phyloP scores from a whole-genome alignment of 306 rosid genomes.

The Vigna unguiculata region DNA sequence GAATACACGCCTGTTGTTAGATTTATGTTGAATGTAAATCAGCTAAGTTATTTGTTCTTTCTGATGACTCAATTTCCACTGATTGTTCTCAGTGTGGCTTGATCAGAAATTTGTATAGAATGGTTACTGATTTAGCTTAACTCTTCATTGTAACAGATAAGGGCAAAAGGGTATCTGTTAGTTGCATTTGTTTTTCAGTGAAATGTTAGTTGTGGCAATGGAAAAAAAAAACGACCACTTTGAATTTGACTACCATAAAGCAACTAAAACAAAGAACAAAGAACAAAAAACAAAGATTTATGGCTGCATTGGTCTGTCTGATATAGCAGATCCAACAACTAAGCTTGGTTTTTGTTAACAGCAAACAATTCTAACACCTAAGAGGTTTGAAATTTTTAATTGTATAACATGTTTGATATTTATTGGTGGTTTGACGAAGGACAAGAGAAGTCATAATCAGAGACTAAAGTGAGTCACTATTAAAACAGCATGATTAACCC shows the following conservation, averaged over 20 bases:
- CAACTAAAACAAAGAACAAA: too few relatives aligned
- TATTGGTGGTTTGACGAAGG: slow-evolving; percentile 32
- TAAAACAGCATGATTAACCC: slow-evolving; percentile 46
- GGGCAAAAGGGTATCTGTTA: slow-evolving; percentile 26
- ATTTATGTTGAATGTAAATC: slow-evolving; percentile 47
- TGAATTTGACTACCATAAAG: too few relatives aligned
- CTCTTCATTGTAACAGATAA: slow-evolving; percentile 31
- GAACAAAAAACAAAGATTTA: too few relatives aligned
- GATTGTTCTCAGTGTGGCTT: slow-evolving; percentile 8
- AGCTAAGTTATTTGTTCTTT: slow-evolving; percentile 39
- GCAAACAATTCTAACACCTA: too few relatives aligned
- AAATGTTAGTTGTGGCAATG: too few relatives aligned
- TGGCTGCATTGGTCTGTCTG: too few relatives aligned
- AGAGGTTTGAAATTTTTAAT: too few relatives aligned
- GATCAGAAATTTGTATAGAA: slow-evolving; percentile 15
- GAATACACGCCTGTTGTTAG: slow-evolving; percentile 41
- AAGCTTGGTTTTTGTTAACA: too few relatives aligned
- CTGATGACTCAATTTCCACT: slow-evolving; percentile 39
- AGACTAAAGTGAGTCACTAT: slow-evolving; percentile 48
- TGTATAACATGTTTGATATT: background rate
- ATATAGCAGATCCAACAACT: too few relatives aligned
- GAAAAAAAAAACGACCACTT: too few relatives aligned
- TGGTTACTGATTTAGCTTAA: slow-evolving; percentile 16
- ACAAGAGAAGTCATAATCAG: slow-evolving; percentile 52
- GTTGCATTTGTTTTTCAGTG: slow-evolving; percentile 16